Conservation (phyloP, 2,329 filamentous ascomycete genomes). For the Pseudocercospora pini-densiflorae region DNA sequence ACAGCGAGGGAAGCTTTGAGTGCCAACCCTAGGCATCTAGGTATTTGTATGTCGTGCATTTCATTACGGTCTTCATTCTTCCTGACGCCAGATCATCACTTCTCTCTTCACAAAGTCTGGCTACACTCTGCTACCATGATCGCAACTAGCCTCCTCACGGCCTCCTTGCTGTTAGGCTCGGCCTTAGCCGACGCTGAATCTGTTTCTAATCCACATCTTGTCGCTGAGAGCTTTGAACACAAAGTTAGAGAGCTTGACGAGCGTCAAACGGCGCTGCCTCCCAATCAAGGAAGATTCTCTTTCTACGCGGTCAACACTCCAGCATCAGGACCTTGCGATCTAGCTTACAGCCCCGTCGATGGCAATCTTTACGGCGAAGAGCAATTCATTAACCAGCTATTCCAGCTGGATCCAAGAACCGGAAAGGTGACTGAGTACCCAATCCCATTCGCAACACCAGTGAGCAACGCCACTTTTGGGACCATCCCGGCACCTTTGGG, state of each 20-base stretch:
- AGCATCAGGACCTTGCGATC: slow-evolving; percentile 24
- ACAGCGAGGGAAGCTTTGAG: background rate
- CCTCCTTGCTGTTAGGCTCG: background rate
- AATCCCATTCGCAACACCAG: slow-evolving; percentile 22
- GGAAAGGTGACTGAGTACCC: slow-evolving; percentile 21
- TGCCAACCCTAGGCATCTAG: too few species aligned
- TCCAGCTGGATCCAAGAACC: slow-evolving; percentile 19
- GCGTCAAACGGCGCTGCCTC: background rate
- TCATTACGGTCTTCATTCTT: too few species aligned
- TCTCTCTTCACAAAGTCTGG: too few species aligned
- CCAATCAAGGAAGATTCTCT: slow-evolving; percentile 18
- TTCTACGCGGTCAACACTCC: slow-evolving; percentile 22
- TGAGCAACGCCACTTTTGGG: slow-evolving; percentile 9
- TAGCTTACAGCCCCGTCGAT: slow-evolving; percentile 21
- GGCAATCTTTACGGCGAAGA: slow-evolving; percentile 19
- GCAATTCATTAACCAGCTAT: slow-evolving; percentile 23
- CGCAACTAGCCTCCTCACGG: background rate
- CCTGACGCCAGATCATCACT: too few species aligned
- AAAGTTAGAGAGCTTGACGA: background rate
- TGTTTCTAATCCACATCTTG: background rate
- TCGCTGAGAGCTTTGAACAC: background rate
- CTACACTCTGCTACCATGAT: background rate
- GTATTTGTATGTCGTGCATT: background rate
- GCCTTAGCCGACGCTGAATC: background rate
- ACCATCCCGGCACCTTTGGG: slow-evolving; percentile 6